phyloP scores from a whole-genome alignment of 768 basidiomycete genomes.

The Clavulina sp. region DNA sequence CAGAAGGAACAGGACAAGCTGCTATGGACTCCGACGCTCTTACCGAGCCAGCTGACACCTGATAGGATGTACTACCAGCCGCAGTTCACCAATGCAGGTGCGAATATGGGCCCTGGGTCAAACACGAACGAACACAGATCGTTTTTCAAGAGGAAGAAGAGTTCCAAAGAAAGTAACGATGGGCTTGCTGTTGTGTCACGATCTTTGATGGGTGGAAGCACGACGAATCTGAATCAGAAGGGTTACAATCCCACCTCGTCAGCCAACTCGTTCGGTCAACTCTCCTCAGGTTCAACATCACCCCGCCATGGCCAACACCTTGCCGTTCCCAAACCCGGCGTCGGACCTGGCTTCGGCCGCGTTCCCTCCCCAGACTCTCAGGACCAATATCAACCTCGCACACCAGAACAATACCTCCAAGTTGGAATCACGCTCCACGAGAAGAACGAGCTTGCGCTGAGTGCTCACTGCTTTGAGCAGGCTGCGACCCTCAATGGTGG shows the following conservation, averaged over 20 bases:
- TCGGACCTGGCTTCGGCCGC: not conserved
- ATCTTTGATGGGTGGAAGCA: too few relatives aligned
- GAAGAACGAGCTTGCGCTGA: conserved; percentile 48
- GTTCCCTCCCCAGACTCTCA: not conserved
- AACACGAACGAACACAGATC: too few relatives aligned
- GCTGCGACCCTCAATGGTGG: conserved; percentile 50
- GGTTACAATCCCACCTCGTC: not conserved
- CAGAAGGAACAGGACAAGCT: too few relatives aligned
- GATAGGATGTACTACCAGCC: not conserved
- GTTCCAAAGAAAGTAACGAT: too few relatives aligned
- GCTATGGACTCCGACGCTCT: too few relatives aligned
- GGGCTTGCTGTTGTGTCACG: too few relatives aligned
- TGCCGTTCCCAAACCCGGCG: not conserved
- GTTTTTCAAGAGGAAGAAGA: too few relatives aligned
- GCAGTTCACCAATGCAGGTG: not conserved
- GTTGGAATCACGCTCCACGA: conserved; percentile 67
- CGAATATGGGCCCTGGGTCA: not conserved
- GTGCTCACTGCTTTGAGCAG: conserved; percentile 57
- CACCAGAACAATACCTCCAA: conserved; percentile 49
- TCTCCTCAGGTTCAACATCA: not conserved
- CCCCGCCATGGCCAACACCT: too few relatives aligned
- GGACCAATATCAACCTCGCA: not conserved
- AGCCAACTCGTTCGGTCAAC: not conserved
- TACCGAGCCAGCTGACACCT: not conserved
- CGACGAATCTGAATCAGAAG: not conserved